A percentile compares a stretch with the other conserved stretches of the same genome.
These are phyloP conservation scores for Fusarium robinianum DNA, from an alignment of 2,329 filamentous ascomycete genomes.

Conservation along the genomic window DNA sequence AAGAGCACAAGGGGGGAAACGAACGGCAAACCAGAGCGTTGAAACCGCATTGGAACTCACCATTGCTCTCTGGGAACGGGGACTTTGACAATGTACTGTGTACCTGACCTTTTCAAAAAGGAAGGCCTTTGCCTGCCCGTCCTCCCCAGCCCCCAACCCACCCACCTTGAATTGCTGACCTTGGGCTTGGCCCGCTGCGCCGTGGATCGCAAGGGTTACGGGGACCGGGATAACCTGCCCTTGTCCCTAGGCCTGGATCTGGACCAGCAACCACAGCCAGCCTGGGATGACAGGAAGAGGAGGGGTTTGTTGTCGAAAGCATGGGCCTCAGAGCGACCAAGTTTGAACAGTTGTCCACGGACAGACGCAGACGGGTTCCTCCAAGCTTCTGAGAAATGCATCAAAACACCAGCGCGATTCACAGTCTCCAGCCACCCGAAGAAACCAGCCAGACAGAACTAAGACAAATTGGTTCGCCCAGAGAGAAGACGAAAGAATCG, in stretches of 20 bases:
- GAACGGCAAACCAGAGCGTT: conserved; percentile 3
- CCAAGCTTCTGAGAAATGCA: background rate
- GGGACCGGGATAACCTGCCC: background rate
- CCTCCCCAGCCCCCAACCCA: too few relatives aligned
- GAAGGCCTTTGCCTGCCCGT: too few relatives aligned
- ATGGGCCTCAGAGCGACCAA: conserved; percentile 14
- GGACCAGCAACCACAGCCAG: conserved; percentile 4
- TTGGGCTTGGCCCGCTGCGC: conserved; percentile 13
- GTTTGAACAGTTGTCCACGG: conserved; percentile 3
- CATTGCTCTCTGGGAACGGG: too few relatives aligned
- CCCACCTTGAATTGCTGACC: conserved; percentile 1
- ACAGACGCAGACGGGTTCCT: conserved; percentile 4
- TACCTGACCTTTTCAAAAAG: too few relatives aligned
- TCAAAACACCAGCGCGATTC: conserved; percentile 16
- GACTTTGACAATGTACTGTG: too few relatives aligned
- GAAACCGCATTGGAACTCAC: too few relatives aligned
- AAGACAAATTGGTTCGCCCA: conserved; percentile 1
- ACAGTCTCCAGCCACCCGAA: conserved; percentile 17
- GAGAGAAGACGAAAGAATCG: conserved; percentile 1
- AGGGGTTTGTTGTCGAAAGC: conserved; percentile 5
- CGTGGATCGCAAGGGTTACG: conserved; percentile 28
- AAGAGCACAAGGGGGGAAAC: background rate
- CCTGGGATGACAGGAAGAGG: background rate
- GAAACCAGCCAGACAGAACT: background rate
- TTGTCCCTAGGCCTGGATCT: background rate